phyloP scores from a whole-genome alignment of 192 early-diverging fungal species.

The Entomortierella beljakovae region DNA sequence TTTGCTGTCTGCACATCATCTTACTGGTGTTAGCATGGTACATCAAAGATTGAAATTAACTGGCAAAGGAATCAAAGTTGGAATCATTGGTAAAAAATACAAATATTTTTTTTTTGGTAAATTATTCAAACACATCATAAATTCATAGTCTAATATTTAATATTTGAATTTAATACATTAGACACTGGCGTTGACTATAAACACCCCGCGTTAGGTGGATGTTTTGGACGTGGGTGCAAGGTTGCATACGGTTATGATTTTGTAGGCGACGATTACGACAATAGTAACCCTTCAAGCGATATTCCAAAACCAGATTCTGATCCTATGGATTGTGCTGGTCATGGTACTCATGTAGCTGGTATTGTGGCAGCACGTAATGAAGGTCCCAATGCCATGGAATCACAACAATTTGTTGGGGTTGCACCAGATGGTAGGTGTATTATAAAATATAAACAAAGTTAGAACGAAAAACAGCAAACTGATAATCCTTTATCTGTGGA shows the following conservation, averaged over 20 bases:
- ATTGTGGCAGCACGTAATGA: slow-evolving; percentile 77
- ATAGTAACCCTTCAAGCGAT: no score
- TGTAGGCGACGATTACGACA: slow-evolving; percentile 61
- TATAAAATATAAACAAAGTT: slow-evolving; percentile 59
- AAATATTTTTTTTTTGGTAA: slow-evolving; percentile 62
- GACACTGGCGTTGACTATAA: slow-evolving; percentile 65
- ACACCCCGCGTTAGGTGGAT: slow-evolving; percentile 70
- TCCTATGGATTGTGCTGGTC: slow-evolving; percentile 73
- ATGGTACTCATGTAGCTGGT: slow-evolving; percentile 75
- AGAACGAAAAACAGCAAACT: slow-evolving; percentile 51
- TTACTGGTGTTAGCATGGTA: slow-evolving; percentile 13
- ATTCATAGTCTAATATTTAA: no score
- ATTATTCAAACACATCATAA: no score
- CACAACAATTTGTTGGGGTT: slow-evolving; percentile 67
- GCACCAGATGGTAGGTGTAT: slow-evolving; percentile 87
- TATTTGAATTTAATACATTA: no score
- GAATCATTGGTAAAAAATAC: slow-evolving; percentile 60
- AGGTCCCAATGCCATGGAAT: no score
- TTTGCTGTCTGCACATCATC: slow-evolving; percentile 41
- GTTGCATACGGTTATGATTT: slow-evolving; percentile 70
- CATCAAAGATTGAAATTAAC: slow-evolving; percentile 32
- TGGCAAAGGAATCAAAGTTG: slow-evolving; percentile 52
- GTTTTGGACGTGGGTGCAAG: slow-evolving; percentile 65
- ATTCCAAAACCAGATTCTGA: slow-evolving; percentile 60
- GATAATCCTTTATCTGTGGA: slow-evolving; percentile 70